Evolutionary conservation across 768 basidiomycete species (phyloP), one percentile per base, ranked within the genome.

Genomic region (Austroboletus festivus): DNA sequence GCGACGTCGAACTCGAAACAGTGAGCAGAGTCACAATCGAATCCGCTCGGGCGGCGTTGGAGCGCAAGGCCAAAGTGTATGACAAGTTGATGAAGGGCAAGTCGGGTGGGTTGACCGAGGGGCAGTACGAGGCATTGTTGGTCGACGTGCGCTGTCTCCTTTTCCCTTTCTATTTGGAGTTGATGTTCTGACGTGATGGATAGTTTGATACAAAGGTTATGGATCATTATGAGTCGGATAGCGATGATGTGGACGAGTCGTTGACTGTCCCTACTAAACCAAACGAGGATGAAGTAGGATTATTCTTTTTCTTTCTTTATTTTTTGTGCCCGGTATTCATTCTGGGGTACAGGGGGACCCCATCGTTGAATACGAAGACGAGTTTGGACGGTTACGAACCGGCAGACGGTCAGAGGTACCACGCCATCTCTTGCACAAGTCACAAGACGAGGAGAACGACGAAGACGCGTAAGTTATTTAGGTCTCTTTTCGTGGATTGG

Each of bases 291-390:
- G 74, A 72, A 56, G 76, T 76, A 52, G 16, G 67, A n/a, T n/a
- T n/a, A n/a, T n/a, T n/a, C n/a, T 59, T 31, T 40, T 24, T 23
- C 21, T 13, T 42, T 13, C 5, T 13, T 22, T 21, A n/a, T 8
- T 19, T 16, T 1, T 5, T 3, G 21, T 20, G 26, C 15, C 15
- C 21, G 4, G 5, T 24, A 5, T 33, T 64, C 2, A 52, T 45
- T 39, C 22, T n/a, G 41, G 22, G 46, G 9, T 13, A 2, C 44
- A 89, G 82, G 75, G 82, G 47, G 89, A 93, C 56, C 88, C 89
- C 11, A 69, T 91, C 24, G 74, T 92, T 5, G 91, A 93, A 63
- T 92, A 91, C 50, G 82, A 86, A 61, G 91, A 93, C 54, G 91
- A 93, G 60, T 90, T 89, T 60, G 90, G 90, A 30, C 81, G 91